Evolutionary conservation across 1,284 basidiomycete species (phyloP).

Genomic region (Nidula niveotomentosa): DNA sequence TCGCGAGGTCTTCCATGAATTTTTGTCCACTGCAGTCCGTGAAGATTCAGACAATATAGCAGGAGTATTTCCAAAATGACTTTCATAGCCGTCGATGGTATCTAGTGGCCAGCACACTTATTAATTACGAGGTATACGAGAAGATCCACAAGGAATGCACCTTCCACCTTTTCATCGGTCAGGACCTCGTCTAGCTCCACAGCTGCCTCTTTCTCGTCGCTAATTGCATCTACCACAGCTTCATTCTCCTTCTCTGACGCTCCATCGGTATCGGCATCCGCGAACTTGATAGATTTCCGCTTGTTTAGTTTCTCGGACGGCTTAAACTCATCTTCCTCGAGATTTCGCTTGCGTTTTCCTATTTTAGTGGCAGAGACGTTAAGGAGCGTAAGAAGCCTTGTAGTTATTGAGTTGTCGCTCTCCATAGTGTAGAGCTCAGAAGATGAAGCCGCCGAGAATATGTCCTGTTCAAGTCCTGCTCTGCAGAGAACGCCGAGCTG

Average conservation of each 20-base stretch:
- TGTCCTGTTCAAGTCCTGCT: not conserved
- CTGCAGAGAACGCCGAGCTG: not conserved
- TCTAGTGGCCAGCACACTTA: conserved; percentile 11
- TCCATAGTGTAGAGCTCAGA: conserved; percentile 27
- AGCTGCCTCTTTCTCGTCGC: conserved; percentile 17
- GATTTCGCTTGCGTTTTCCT: conserved; percentile 54
- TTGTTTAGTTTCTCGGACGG: conserved; percentile 67
- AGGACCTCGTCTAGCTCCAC: conserved; percentile 14
- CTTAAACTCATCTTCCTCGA: conserved; percentile 37
- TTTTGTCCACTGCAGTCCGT: conserved; percentile 46
- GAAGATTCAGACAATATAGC: conserved; percentile 43
- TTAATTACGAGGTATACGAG: conserved; percentile 1
- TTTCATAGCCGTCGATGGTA: conserved; percentile 50
- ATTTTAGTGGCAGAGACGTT: conserved; percentile 86
- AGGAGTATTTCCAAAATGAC: conserved; percentile 64
- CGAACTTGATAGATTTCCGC: conserved; percentile 39
- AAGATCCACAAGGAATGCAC: conserved; percentile 17
- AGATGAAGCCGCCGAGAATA: not conserved
- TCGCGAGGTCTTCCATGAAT: conserved; percentile 48
- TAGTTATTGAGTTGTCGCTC: conserved; percentile 62
- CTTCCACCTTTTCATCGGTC: conserved; percentile 22
- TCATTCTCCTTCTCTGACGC: conserved; percentile 17
- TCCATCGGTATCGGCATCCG: conserved; percentile 17
- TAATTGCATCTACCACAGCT: conserved; percentile 10
- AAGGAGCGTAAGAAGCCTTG: conserved; percentile 87